Percentiles rank a stretch among this genome's conserved stretches.
These are phyloP conservation scores for Calonectria fujianensis DNA, from an alignment of 2,329 filamentous ascomycete species.

Conservation along the genomic window DNA sequence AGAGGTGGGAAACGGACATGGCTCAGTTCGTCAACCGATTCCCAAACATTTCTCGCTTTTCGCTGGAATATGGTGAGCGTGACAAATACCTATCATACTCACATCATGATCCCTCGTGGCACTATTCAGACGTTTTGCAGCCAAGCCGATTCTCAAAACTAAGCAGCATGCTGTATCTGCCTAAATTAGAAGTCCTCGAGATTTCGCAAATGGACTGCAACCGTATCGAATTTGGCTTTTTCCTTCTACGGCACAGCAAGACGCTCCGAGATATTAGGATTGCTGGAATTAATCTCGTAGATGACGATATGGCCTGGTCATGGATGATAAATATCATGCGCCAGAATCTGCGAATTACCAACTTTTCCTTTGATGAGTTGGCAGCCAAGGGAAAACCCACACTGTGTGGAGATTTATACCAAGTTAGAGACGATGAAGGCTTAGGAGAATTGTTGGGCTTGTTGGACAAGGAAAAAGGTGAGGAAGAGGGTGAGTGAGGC, in stretches of 20 bases:
- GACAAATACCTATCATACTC: neutral
- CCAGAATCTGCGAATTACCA: neutral
- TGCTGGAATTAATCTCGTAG: neutral
- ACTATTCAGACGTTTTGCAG: neutral
- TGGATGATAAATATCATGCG: conserved; percentile 5
- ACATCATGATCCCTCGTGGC: neutral
- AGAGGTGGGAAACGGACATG: neutral
- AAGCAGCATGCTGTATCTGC: conserved; percentile 1
- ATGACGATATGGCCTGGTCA: neutral
- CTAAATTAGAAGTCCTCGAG: neutral
- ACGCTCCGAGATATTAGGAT: neutral
- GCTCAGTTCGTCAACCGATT: neutral
- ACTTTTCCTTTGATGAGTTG: neutral
- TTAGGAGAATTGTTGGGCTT: neutral
- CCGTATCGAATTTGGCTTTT: neutral
- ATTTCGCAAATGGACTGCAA: neutral
- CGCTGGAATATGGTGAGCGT: neutral
- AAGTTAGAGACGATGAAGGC: neutral
- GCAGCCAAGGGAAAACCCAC: neutral
- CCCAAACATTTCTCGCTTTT: neutral
- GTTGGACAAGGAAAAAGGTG: neutral
- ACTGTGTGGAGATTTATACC: neutral
- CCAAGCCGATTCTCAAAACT: conserved; percentile 1
- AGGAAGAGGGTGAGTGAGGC: too few relatives aligned
- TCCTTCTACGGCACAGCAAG: conserved; percentile 2